These are phyloP conservation scores for Aquilaria yunnanensis DNA, from an alignment of 345 rosid genomes.

Conservation along the genomic window DNA sequence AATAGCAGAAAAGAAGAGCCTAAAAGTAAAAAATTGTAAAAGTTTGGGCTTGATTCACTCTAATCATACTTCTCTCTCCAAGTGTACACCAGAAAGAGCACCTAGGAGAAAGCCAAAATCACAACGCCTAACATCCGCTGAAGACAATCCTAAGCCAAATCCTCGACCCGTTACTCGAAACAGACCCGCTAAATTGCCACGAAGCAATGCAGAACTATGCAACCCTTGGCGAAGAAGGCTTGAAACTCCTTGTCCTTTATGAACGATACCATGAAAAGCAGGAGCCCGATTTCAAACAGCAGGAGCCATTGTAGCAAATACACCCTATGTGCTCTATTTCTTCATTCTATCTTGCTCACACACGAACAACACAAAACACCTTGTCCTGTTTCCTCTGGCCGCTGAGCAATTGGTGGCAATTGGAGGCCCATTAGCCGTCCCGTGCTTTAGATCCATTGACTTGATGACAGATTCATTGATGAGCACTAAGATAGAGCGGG, in stretches of 20 bases:
- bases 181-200: constrained; percentile 56
- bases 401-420: no score
- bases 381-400: no score
- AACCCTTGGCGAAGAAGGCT: constrained; percentile 24
- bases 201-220: constrained; percentile 39
- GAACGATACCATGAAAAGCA: constrained; percentile 59
- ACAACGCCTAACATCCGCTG: constrained; percentile 51
- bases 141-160: constrained; percentile 52
- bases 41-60: background rate
- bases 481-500: no score
- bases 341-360: no score
- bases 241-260: constrained; percentile 43
- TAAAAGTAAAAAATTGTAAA: background rate
- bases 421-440: no score
- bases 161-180: constrained; percentile 51
- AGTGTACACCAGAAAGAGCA: constrained; percentile 53
- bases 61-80: constrained; percentile 75
- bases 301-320: constrained; percentile 17
- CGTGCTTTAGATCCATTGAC: no score
- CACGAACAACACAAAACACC: no score
- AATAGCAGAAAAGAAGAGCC: background rate
- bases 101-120: constrained; percentile 55
- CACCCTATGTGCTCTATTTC: no score
- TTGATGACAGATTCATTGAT: no score
- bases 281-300: constrained; percentile 46